A percentile compares a stretch with the other conserved stretches of the same genome.
These are phyloP conservation scores for Cicer pinnatifidum DNA, from an alignment of 306 rosid genomes.

Conservation along the genomic window DNA sequence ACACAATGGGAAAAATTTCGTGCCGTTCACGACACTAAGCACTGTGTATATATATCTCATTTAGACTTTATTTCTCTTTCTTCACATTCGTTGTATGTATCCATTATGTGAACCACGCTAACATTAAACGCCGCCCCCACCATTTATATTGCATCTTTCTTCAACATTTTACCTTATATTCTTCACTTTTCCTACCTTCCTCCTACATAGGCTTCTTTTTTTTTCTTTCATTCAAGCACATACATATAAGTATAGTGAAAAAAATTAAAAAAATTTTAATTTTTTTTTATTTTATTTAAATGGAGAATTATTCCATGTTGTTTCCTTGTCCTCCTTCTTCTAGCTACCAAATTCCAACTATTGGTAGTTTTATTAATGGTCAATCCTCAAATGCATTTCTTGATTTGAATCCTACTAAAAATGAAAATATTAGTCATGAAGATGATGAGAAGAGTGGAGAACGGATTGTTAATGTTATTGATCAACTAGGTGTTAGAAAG, in stretches of 20 bases:
- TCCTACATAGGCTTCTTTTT: background rate
- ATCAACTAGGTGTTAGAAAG: conserved; percentile 35
- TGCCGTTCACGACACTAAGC: conserved; percentile 63
- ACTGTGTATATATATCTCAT: conserved; percentile 33
- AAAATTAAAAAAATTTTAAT: background rate
- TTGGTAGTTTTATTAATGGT: conserved; percentile 32
- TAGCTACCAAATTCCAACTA: conserved; percentile 40
- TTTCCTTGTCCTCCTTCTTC: conserved; percentile 59
- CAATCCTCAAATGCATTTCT: conserved; percentile 50
- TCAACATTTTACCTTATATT: conserved; percentile 29
- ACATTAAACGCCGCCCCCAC: conserved; percentile 53
- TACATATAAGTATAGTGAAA: background rate
- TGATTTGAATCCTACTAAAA: conserved; percentile 42
- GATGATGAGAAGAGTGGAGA: conserved; percentile 16
- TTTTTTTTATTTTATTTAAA: conserved; percentile 22
- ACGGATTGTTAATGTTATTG: conserved; percentile 2
- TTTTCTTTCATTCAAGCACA: background rate
- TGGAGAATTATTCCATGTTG: conserved; percentile 66
- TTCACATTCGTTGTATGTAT: conserved; percentile 44
- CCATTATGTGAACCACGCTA: conserved; percentile 20
- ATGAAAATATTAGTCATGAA: conserved; percentile 7
- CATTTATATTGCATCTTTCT: conserved; percentile 39
- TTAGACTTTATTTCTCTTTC: conserved; percentile 39
- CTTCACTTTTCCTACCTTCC: conserved; percentile 18
- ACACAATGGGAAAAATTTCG: conserved; percentile 48